These are phyloP conservation scores for Rhizophora apiculata DNA, from an alignment of 345 rosid genomes.

Conservation along the genomic window DNA sequence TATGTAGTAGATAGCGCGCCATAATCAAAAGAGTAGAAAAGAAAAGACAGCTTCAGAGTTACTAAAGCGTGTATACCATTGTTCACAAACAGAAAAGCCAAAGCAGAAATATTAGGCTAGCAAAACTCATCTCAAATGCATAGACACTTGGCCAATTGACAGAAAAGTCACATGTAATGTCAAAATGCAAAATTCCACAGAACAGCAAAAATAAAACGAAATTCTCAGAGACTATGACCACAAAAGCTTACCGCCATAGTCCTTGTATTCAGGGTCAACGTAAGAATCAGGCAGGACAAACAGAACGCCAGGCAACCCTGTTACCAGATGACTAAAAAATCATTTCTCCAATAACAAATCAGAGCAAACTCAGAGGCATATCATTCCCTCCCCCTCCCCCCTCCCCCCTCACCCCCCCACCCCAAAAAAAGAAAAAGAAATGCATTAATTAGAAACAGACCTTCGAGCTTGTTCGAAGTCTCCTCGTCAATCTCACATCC, in stretches of 20 bases:
- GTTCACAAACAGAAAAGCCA: no score
- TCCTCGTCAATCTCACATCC: slow-evolving; percentile 97
- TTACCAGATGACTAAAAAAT: background rate
- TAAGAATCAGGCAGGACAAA: slow-evolving; percentile 94
- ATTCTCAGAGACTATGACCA: background rate
- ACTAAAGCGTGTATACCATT: no score
- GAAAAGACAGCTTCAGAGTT: no score
- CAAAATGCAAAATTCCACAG: background rate
- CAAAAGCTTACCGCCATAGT: slow-evolving; percentile 74
- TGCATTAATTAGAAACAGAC: slow-evolving; percentile 26
- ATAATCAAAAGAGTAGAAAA: no score
- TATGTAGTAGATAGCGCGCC: no score
- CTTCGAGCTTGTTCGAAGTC: slow-evolving; percentile 89
- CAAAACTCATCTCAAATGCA: no score
- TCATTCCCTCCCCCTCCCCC: background rate
- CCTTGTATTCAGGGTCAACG: slow-evolving; percentile 84
- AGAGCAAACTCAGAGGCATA: background rate
- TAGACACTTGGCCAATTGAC: no score
- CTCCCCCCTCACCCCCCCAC: no score
- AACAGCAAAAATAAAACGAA: background rate
- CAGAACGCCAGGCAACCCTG: slow-evolving; percentile 83
- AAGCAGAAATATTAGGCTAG: no score
- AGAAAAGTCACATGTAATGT: no score
- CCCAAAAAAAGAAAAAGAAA: background rate
- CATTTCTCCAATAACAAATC: background rate